Conservation (phyloP, 1,139 yeast genomes). For the Hansenula sp. region DNA sequence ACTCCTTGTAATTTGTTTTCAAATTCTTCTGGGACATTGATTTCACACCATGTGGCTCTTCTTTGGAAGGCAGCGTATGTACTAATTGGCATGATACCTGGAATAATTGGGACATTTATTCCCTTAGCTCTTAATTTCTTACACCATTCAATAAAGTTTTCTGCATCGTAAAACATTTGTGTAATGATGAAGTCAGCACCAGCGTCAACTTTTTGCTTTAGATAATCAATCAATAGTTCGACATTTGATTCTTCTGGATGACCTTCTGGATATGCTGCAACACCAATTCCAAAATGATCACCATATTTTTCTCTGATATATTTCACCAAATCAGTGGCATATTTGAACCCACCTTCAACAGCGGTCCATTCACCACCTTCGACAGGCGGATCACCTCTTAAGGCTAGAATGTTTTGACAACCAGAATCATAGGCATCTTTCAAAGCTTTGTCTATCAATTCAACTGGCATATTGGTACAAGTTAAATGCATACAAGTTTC, state of each 20-base stretch:
- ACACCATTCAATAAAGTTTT: slow-evolving; percentile 82
- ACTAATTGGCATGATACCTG: slow-evolving; percentile 98
- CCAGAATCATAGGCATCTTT: slow-evolving; percentile 85
- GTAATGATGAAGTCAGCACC: slow-evolving; percentile 94
- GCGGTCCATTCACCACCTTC: slow-evolving; percentile 52
- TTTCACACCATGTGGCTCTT: slow-evolving; percentile 92
- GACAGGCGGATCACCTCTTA: slow-evolving; percentile 82
- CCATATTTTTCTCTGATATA: slow-evolving; percentile 55
- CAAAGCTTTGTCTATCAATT: slow-evolving; percentile 79
- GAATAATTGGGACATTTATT: slow-evolving; percentile 83
- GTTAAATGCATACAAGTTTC: slow-evolving; percentile 99
- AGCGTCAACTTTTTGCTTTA: slow-evolving; percentile 85
- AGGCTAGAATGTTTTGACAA: slow-evolving; percentile 85
- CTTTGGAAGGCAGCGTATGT: slow-evolving; percentile 89
- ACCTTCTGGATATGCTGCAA: slow-evolving; percentile 75
- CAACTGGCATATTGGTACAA: slow-evolving; percentile 89
- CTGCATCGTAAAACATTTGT: slow-evolving; percentile 90
- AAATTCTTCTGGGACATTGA: slow-evolving; percentile 72
- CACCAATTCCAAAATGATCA: slow-evolving; percentile 66
- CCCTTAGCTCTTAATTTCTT: slow-evolving; percentile 65
- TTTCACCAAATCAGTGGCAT: slow-evolving; percentile 61
- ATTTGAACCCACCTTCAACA: slow-evolving; percentile 63
- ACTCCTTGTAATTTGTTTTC: slow-evolving; percentile 70
- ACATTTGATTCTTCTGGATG: slow-evolving; percentile 75
- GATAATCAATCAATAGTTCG: slow-evolving; percentile 52